These are phyloP conservation scores for Fusarium illudens DNA, from an alignment of 2,329 filamentous ascomycete species.

Conservation along the genomic window DNA sequence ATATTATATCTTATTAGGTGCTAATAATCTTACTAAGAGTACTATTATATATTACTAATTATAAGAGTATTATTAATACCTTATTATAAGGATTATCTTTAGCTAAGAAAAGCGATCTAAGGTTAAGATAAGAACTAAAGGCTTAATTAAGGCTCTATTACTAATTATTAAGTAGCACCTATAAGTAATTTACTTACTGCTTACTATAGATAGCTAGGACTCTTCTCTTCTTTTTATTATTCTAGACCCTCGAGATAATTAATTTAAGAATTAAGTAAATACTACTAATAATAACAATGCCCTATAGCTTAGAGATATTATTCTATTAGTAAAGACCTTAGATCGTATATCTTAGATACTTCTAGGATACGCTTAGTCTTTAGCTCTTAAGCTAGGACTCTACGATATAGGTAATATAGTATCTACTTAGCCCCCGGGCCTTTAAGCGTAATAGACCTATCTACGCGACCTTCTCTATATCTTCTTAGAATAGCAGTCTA, in stretches of 20 bases:
- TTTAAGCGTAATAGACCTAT: not conserved
- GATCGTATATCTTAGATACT: slow-evolving; percentile 68
- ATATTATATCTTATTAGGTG: slow-evolving; percentile 54
- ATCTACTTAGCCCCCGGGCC: not conserved
- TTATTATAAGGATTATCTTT: slow-evolving; percentile 61
- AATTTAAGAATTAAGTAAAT: slow-evolving; percentile 21
- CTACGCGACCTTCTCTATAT: slow-evolving; percentile 18
- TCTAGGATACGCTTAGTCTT: slow-evolving; percentile 50
- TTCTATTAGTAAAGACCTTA: slow-evolving; percentile 61
- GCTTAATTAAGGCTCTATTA: slow-evolving; percentile 62
- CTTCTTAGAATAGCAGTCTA: slow-evolving; percentile 26
- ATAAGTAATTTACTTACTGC: slow-evolving; percentile 61
- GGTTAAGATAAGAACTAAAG: slow-evolving; percentile 57
- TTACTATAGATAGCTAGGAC: slow-evolving; percentile 63
- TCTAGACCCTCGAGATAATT: slow-evolving; percentile 45
- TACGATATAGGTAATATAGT: slow-evolving; percentile 9
- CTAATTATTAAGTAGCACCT: slow-evolving; percentile 67
- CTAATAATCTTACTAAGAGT: slow-evolving; percentile 56
- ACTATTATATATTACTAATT: slow-evolving; percentile 63
- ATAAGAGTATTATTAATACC: slow-evolving; percentile 63
- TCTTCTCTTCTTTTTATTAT: slow-evolving; percentile 57
- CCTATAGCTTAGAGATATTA: slow-evolving; percentile 61
- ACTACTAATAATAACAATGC: not conserved
- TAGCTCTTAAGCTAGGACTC: slow-evolving; percentile 23
- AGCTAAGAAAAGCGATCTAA: slow-evolving; percentile 62